Conservation (phyloP, 225 moss, liverwort and hornwort species). For the Ulota crispa region DNA sequence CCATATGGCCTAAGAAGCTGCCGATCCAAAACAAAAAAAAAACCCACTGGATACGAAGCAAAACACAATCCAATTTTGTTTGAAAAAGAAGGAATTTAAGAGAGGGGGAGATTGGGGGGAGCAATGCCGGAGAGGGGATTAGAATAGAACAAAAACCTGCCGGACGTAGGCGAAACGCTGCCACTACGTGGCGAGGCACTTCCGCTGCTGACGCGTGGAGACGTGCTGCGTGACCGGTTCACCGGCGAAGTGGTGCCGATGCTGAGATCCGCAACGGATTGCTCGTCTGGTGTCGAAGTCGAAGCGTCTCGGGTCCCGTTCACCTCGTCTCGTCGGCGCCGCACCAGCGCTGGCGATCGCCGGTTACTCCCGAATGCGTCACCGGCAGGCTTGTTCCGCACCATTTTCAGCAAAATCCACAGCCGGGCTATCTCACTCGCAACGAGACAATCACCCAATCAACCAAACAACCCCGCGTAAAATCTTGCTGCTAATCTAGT, state of each 20-base stretch:
- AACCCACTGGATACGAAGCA: too few species aligned
- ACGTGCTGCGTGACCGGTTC: conserved; percentile 21
- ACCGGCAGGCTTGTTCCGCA: conserved; percentile 50
- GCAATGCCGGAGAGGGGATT: neutral
- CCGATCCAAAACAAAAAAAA: too few species aligned
- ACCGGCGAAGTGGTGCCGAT: neutral
- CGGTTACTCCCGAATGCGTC: conserved; percentile 53
- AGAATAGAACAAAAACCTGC: conserved; percentile 21
- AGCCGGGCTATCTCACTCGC: neutral
- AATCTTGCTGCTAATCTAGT: too few species aligned
- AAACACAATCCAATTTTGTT: too few species aligned
- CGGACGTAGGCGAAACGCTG: conserved; percentile 23
- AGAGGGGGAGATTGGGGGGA: too few species aligned
- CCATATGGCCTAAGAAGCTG: too few species aligned
- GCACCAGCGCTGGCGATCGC: conserved; percentile 47
- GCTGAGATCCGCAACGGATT: neutral
- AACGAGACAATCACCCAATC: neutral
- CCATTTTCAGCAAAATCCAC: conserved; percentile 14
- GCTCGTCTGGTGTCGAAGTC: neutral
- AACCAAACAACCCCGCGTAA: too few species aligned
- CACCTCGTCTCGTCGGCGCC: conserved; percentile 36
- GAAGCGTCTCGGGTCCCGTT: neutral
- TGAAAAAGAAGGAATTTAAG: too few species aligned
- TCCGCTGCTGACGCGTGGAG: conserved; percentile 17
- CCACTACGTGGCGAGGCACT: conserved; percentile 16